Evolutionary conservation across 2,329 filamentous ascomycete genomes (phyloP).

Genomic region (Arachnomyces sp.): DNA sequence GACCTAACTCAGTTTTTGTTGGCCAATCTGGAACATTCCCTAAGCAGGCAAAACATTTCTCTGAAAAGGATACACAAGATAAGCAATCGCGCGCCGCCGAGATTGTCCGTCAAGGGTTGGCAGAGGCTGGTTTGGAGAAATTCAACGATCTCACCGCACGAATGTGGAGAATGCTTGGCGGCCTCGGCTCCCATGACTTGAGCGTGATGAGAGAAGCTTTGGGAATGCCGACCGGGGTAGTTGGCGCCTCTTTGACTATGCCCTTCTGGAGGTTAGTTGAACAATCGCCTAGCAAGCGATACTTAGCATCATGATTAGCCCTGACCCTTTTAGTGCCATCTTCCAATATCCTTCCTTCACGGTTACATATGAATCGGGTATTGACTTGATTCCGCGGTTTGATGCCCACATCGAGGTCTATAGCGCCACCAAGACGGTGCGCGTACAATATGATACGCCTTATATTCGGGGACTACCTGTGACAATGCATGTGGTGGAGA

Average conservation of each 20-base stretch:
- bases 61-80: constrained; percentile 18
- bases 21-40: constrained; percentile 26
- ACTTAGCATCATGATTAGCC: no score
- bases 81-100: constrained; percentile 25
- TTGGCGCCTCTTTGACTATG: constrained; percentile 32
- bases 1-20: constrained; percentile 40
- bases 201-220: constrained; percentile 47
- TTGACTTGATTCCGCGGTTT: constrained; percentile 42
- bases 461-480: constrained; percentile 53
- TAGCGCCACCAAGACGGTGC: constrained; percentile 45
- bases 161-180: constrained; percentile 36
- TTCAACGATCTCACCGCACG: no score
- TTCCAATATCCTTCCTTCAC: constrained; percentile 37
- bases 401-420: constrained; percentile 38
- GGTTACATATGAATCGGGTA: constrained; percentile 51
- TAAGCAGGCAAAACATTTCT: constrained; percentile 37
- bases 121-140: no score
- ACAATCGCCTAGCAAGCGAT: no score
- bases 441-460: constrained; percentile 49
- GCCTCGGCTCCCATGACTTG: constrained; percentile 48
- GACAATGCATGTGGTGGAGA: constrained; percentile 42
- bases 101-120: constrained; percentile 23
- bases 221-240: constrained; percentile 40
- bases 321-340: constrained; percentile 21
- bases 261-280: constrained; percentile 25